These are phyloP conservation scores for Lotmaria passim DNA, from an alignment of 208 protist species.

Conservation along the genomic window DNA sequence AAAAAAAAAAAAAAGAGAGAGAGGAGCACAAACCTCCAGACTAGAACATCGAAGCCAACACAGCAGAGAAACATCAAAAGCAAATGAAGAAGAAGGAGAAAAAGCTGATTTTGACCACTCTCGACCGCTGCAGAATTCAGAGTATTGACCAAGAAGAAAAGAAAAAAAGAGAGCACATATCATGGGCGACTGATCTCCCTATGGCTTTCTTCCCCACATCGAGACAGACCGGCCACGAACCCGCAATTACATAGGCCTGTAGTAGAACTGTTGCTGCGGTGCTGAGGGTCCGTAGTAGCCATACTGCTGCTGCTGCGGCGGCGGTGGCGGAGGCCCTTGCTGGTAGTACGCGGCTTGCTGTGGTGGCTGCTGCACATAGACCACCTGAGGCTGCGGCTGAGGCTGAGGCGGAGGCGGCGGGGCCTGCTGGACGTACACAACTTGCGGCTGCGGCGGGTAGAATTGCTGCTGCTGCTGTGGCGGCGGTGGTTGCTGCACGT, in stretches of 20 bases:
- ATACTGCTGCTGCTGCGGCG: not conserved
- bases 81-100: no score
- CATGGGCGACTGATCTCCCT: no score
- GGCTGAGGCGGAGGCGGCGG: not conserved
- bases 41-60: no score
- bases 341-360: constrained; percentile 18
- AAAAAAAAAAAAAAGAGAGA: no score
- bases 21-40: no score
- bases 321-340: constrained; percentile 2
- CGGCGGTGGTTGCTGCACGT: constrained; percentile 11
- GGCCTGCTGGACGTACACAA: not conserved
- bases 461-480: not conserved
- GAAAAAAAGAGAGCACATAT: no score
- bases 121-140: no score
- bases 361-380: constrained; percentile 9
- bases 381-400: constrained; percentile 3
- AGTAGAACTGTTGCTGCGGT: constrained; percentile 16
- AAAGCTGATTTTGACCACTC: no score
- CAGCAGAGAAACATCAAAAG: no score
- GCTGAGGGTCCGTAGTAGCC: constrained; percentile 10
- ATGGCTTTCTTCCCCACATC: no score
- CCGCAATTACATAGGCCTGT: constrained; percentile 7
- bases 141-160: no score
- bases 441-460: constrained; percentile 13
- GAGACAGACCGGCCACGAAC: not conserved